Conservation (phyloP, 2,329 filamentous ascomycete genomes). For the Colletotrichum eleusines region DNA sequence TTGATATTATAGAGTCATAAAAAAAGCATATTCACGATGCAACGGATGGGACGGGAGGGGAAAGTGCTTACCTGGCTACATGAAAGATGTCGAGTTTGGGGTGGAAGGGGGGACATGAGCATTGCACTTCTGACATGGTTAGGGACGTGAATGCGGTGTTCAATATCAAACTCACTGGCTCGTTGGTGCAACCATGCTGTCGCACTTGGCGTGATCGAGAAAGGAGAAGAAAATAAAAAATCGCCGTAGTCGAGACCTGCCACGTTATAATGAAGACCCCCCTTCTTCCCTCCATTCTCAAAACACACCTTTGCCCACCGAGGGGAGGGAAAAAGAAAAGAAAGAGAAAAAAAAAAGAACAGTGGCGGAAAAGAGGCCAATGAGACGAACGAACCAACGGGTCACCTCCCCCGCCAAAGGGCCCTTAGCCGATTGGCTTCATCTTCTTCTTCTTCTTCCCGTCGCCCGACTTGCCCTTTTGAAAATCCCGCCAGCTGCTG, state of each 20-base stretch:
- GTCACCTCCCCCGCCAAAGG: too few species aligned
- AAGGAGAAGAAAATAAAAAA: too few species aligned
- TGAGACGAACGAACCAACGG: neutral
- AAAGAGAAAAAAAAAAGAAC: conserved; percentile 2
- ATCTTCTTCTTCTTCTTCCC: conserved; percentile 71
- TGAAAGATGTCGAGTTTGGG: neutral
- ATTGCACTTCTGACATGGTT: conserved; percentile 41
- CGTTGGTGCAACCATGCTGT: conserved; percentile 23
- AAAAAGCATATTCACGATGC: conserved; percentile 31
- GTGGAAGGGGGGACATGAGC: conserved; percentile 5
- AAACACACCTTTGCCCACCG: conserved; percentile 12
- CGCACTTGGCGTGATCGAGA: conserved; percentile 7
- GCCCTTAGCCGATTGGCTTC: conserved; percentile 68
- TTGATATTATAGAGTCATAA: conserved; percentile 15
- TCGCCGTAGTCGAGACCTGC: conserved; percentile 35
- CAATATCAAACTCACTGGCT: conserved; percentile 41
- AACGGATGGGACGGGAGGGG: conserved; percentile 13
- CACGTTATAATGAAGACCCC: conserved; percentile 20
- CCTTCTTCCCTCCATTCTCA: neutral
- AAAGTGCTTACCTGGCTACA: conserved; percentile 36
- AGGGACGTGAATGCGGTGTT: conserved; percentile 39
- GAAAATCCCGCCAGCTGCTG: conserved; percentile 92
- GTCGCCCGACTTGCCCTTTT: conserved; percentile 75
- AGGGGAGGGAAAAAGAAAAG: too few species aligned
- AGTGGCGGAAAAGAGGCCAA: neutral